phyloP scores from a whole-genome alignment of 2,329 filamentous ascomycete species.

The Didymella segeticola region DNA sequence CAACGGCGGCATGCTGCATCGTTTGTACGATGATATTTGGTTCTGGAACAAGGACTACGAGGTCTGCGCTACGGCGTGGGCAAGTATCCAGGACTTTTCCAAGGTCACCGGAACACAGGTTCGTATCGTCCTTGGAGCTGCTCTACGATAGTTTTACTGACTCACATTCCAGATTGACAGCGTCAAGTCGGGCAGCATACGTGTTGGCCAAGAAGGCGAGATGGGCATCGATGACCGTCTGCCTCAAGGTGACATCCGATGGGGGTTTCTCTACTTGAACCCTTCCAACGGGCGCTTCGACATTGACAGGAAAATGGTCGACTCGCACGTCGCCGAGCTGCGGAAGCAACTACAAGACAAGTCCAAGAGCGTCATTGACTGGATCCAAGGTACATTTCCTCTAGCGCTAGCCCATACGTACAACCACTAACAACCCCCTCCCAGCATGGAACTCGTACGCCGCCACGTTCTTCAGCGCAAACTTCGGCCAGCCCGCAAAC shows the following conservation, averaged over 20 bases:
- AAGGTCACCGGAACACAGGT: slow-evolving; percentile 51
- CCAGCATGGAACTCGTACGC: slow-evolving; percentile 61
- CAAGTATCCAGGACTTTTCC: slow-evolving; percentile 52
- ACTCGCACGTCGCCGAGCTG: slow-evolving; percentile 39
- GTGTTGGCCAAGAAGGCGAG: slow-evolving; percentile 30
- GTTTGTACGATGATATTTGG: slow-evolving; percentile 60
- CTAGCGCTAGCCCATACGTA: too few species aligned
- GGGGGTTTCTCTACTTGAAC: slow-evolving; percentile 43
- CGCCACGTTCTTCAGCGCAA: slow-evolving; percentile 59
- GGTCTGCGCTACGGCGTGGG: slow-evolving; percentile 53
- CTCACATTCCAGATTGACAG: slow-evolving; percentile 43
- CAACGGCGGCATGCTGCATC: slow-evolving; percentile 52
- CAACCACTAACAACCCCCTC: slow-evolving; percentile 1
- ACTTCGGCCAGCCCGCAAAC: slow-evolving; percentile 61
- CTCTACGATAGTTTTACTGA: not conserved
- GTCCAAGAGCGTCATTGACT: slow-evolving; percentile 42
- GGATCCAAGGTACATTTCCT: slow-evolving; percentile 31
- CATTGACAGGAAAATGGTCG: slow-evolving; percentile 44
- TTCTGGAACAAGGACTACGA: slow-evolving; percentile 54
- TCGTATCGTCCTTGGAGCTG: not conserved
- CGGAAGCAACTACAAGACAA: slow-evolving; percentile 39
- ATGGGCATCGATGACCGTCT: slow-evolving; percentile 30
- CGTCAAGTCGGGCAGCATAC: slow-evolving; percentile 52
- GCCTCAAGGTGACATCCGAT: slow-evolving; percentile 39
- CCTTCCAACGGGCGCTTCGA: slow-evolving; percentile 37